These are phyloP conservation scores for Comarum palustre DNA, from an alignment of 306 rosid genomes.

Conservation along the genomic window DNA sequence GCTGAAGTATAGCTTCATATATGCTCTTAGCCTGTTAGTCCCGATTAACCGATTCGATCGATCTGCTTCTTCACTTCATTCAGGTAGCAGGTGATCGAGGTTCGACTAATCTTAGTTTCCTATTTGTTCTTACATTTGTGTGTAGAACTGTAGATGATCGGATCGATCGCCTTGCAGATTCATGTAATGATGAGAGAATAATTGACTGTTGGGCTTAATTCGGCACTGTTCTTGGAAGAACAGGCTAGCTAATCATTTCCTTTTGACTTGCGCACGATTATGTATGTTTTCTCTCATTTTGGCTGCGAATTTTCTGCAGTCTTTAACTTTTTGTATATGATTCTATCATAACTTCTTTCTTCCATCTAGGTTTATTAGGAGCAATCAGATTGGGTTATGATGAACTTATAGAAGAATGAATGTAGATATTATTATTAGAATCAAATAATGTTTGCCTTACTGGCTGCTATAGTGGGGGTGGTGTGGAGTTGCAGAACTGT, in stretches of 20 bases:
- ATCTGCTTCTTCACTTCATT: background rate
- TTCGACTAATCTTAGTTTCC: background rate
- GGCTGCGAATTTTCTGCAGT: background rate
- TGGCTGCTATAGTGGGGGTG: background rate
- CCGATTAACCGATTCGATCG: background rate
- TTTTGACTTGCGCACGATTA: background rate
- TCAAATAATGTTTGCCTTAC: background rate
- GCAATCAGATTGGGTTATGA: background rate
- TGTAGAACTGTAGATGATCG: background rate
- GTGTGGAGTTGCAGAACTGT: slow-evolving; percentile 34
- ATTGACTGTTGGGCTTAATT: slow-evolving; percentile 14
- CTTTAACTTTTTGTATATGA: background rate
- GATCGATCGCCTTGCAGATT: slow-evolving; percentile 17
- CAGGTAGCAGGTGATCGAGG: slow-evolving; percentile 29
- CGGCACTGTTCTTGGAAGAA: background rate
- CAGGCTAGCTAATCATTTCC: background rate
- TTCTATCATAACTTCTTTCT: background rate
- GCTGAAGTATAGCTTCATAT: background rate
- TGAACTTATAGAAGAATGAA: background rate
- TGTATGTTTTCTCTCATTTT: background rate
- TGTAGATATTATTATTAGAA: too few species aligned
- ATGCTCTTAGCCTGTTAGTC: too few species aligned
- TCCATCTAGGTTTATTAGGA: background rate
- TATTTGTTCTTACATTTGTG: background rate
- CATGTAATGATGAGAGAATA: slow-evolving; percentile 36